Evolutionary conservation across 495 filamentous ascomycete species (phyloP), one percentile per base, ranked within the genome.

Genomic region (Penicillium flavigenum): DNA sequence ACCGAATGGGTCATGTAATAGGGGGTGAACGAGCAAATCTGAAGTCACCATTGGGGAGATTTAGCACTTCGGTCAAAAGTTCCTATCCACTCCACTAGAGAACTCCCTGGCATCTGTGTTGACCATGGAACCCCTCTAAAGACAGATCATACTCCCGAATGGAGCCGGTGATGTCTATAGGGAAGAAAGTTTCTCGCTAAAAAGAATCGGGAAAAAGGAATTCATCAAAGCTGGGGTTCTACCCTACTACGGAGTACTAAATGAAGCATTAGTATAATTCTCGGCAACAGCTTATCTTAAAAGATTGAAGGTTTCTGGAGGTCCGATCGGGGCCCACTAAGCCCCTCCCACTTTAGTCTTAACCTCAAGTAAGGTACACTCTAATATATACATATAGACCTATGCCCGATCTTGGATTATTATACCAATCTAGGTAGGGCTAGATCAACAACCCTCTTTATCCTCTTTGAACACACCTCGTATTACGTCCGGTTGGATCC

Each of bases 261-360:
- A n/a, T 17, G 27, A 48, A 20, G 45, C 26, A 31, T 27, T 27
- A 24, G 5, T 16, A 29, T 19, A 47, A 9, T 31, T 27, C 27
- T 47, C 45, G 45, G 45, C 26, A 24, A 36, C 32, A 45, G 46
- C 46, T 48, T 48, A 32, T 11, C 46, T 47, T 47, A 16, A n/a
- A 29, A 32, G 17, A 17, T 17, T 48, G 27, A 48, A 48, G 29
- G 24, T 48, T 48, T 32, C n/a, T 32, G 27, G 31, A 36, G 32
- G 29, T 26, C 48, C 56, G 57, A 63, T 63, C 61, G 52, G 52
- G 60, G 32, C 46, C 62, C 62, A 64, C 62, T 58, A 55, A 19
- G 56, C 53, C 62, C 62, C 46, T 48, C 46, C 24, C 36, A 39
- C 36, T 34, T 48, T 31, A 48, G 27, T n/a, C 46, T 48, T 48